A percentile compares a stretch with the other conserved stretches of the same genome.
These are phyloP conservation scores for Coemansia sp. DNA, from an alignment of 192 early-diverging fungal genomes.

Conservation along the genomic window DNA sequence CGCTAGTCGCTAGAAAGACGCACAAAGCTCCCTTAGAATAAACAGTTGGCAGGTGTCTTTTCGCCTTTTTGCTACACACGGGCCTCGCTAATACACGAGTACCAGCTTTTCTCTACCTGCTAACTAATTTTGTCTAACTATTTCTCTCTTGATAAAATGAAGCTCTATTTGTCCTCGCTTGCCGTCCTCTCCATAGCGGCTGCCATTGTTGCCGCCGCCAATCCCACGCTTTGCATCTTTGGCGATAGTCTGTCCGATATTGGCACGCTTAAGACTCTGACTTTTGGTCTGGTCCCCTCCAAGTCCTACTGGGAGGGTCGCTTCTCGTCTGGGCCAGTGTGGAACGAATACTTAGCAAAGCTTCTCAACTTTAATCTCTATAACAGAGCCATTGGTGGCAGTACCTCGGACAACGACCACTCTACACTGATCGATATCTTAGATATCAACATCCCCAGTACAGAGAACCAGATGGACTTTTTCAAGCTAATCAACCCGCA, in stretches of 20 bases:
- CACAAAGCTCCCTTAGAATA: not conserved
- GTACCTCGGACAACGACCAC: slow-evolving; percentile 24
- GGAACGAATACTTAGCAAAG: slow-evolving; percentile 45
- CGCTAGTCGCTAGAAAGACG: not conserved
- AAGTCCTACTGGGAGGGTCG: slow-evolving; percentile 35
- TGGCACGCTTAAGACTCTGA: slow-evolving; percentile 23
- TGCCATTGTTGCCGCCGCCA: slow-evolving; percentile 1
- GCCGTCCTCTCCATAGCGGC: not conserved
- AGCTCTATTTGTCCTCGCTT: not conserved
- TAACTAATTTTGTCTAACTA: not conserved
- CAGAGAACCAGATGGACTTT: slow-evolving; percentile 27
- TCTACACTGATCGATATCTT: slow-evolving; percentile 11
- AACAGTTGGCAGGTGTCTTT: not conserved
- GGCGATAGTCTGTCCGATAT: slow-evolving; percentile 30
- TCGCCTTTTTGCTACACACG: not conserved
- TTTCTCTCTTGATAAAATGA: not conserved
- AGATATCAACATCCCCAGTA: slow-evolving; percentile 31
- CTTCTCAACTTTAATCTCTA: slow-evolving; percentile 20
- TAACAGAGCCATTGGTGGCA: slow-evolving; percentile 30
- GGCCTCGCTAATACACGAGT: not conserved
- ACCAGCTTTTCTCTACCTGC: not conserved
- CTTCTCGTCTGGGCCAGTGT: slow-evolving; percentile 26
- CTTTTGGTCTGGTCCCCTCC: slow-evolving; percentile 20
- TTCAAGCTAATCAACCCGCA: slow-evolving; percentile 21
- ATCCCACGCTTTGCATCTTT: slow-evolving; percentile 29